Conservation (phyloP, 2,329 filamentous ascomycete genomes). For the Graphilbum sp. region DNA sequence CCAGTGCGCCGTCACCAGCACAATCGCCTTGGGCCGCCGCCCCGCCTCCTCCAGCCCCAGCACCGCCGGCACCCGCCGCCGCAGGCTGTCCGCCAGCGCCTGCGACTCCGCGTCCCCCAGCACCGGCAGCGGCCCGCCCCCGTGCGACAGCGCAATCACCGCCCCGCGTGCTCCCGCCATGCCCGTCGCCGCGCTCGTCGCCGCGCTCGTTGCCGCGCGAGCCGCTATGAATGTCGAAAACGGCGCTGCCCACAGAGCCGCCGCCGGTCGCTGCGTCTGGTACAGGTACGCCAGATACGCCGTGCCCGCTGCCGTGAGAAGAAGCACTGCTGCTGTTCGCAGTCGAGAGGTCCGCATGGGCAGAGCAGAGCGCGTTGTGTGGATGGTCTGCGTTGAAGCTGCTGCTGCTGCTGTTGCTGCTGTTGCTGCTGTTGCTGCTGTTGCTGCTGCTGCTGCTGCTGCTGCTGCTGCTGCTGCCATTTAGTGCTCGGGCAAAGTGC, state of each 20-base stretch:
- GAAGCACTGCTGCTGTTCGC: background rate
- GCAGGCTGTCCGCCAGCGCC: slow-evolving; percentile 32
- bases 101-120: slow-evolving; percentile 37
- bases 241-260: too few species aligned
- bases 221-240: background rate
- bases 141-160: slow-evolving; percentile 32
- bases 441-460: background rate
- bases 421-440: background rate
- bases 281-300: too few species aligned
- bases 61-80: slow-evolving; percentile 35
- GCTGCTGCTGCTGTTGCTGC: background rate
- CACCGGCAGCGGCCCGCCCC: slow-evolving; percentile 39
- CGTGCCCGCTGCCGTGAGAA: background rate
- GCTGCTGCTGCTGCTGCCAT: background rate
- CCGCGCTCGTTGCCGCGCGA: background rate
- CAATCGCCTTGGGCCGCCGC: slow-evolving; percentile 24
- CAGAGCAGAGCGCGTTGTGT: too few species aligned
- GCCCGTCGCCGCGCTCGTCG: background rate
- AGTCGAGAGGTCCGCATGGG: background rate
- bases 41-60: slow-evolving; percentile 35
- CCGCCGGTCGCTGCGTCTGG: too few species aligned
- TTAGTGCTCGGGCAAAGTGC: too few species aligned
- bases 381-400: too few species aligned
- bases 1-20: slow-evolving; percentile 45
- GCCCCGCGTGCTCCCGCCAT: slow-evolving; percentile 28